Evolutionary conservation across 768 basidiomycete genomes (phyloP).

Genomic region (Thelephora ganbajun): DNA sequence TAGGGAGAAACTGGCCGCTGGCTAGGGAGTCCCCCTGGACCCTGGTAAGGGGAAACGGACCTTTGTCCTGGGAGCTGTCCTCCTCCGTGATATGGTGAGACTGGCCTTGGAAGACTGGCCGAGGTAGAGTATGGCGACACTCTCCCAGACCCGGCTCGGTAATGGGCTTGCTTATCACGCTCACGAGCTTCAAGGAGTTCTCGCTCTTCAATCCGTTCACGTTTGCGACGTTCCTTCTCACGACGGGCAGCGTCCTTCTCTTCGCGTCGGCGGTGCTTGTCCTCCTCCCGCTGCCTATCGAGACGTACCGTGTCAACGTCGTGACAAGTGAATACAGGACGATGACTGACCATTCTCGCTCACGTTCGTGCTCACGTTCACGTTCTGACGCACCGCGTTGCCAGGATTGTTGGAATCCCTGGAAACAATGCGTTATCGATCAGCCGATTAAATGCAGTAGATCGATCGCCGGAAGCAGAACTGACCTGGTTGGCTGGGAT

Average conservation of each 20-base stretch:
- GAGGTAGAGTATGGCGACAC: constrained; percentile 2
- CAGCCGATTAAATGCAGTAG: constrained; percentile 1
- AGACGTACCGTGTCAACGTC: neutral
- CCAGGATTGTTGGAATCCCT: constrained; percentile 54
- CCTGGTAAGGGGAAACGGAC: constrained; percentile 6
- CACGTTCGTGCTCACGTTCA: neutral
- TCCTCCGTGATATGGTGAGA: constrained; percentile 7
- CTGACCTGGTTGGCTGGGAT: constrained; percentile 43
- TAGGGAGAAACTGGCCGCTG: constrained; percentile 9
- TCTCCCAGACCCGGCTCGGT: no score
- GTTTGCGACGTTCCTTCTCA: constrained; percentile 24
- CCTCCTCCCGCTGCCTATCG: constrained; percentile 26
- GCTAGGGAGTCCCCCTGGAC: neutral
- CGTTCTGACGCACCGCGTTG: constrained; percentile 14
- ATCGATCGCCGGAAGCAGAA: constrained; percentile 5
- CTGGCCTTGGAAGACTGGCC: constrained; percentile 9
- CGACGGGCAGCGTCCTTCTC: constrained; percentile 14
- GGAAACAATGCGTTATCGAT: neutral
- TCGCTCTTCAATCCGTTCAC: constrained; percentile 12
- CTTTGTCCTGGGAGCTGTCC: constrained; percentile 6
- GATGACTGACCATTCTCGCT: neutral
- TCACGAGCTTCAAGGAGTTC: constrained; percentile 10
- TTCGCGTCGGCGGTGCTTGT: constrained; percentile 33
- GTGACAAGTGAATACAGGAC: neutral
- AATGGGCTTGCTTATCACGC: constrained; percentile 2